phyloP scores from a whole-genome alignment of 225 moss, liverwort and hornwort species.

The Pleurozium schreberi region DNA sequence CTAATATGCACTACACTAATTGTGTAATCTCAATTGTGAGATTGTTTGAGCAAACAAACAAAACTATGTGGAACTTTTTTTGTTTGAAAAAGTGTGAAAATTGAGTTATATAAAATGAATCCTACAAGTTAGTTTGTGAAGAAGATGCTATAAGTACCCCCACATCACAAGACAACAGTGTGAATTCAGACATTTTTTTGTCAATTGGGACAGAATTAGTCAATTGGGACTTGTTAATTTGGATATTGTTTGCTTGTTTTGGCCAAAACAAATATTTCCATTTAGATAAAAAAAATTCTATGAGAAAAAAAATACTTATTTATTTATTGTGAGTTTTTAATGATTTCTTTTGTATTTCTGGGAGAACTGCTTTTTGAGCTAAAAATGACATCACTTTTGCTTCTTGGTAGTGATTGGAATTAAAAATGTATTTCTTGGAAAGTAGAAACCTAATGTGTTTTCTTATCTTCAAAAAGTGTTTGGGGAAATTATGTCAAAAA shows the following conservation, averaged over 20 bases:
- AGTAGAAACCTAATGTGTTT: background rate
- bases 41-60: background rate
- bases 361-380: background rate
- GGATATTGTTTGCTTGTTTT: no score
- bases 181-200: no score
- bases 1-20: no score
- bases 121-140: background rate
- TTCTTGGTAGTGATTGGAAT: accelerated
- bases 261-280: no score
- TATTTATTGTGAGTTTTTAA: background rate
- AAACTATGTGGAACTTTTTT: background rate
- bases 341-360: no score
- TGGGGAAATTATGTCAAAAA: accelerated
- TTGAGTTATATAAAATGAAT: background rate
- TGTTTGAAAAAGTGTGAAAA: background rate
- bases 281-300: background rate
- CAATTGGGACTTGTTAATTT: no score
- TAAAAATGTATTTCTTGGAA: background rate
- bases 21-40: background rate
- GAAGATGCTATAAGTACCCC: background rate
- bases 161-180: no score
- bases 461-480: background rate
- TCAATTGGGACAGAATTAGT: no score
- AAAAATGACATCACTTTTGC: background rate
- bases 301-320: background rate